phyloP scores from a whole-genome alignment of 768 basidiomycete species.

The Leccinum broughii region DNA sequence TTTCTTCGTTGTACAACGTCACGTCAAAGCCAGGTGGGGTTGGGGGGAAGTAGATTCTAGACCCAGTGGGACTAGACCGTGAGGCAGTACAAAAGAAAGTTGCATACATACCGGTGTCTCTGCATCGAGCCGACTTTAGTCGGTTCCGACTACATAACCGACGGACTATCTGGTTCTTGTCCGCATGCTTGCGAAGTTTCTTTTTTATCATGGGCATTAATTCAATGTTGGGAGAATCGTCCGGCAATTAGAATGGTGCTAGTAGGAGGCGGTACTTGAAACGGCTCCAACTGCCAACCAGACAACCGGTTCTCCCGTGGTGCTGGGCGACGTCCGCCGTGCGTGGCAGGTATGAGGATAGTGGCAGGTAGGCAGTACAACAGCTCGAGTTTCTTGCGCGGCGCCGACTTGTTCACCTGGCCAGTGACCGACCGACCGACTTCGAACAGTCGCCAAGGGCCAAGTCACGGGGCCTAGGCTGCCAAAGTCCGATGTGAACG shows the following conservation, averaged over 20 bases:
- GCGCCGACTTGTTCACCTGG: not conserved
- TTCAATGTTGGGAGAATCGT: not conserved
- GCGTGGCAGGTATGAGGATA: not conserved
- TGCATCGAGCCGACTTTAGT: not conserved
- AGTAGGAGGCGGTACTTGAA: not conserved
- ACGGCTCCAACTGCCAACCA: not conserved
- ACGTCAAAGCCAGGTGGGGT: not conserved
- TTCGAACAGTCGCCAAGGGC: not conserved
- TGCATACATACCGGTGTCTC: not conserved
- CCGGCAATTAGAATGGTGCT: not conserved
- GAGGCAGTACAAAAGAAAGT: not conserved
- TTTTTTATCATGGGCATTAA: not conserved
- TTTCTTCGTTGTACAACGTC: not conserved
- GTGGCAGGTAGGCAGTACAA: not conserved
- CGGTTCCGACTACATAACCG: not conserved
- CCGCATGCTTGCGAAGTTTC: not conserved
- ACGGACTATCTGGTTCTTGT: not conserved
- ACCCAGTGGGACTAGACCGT: not conserved
- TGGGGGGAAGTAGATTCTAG: not conserved
- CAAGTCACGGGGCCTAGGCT: not conserved
- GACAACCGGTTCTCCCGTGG: not conserved
- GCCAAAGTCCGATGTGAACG: not conserved
- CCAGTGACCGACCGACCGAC: not conserved
- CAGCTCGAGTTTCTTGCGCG: not conserved
- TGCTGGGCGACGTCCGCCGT: not conserved